Evolutionary conservation across 1,284 basidiomycete species (phyloP).

Genomic region (Tranzscheliella williamsii): DNA sequence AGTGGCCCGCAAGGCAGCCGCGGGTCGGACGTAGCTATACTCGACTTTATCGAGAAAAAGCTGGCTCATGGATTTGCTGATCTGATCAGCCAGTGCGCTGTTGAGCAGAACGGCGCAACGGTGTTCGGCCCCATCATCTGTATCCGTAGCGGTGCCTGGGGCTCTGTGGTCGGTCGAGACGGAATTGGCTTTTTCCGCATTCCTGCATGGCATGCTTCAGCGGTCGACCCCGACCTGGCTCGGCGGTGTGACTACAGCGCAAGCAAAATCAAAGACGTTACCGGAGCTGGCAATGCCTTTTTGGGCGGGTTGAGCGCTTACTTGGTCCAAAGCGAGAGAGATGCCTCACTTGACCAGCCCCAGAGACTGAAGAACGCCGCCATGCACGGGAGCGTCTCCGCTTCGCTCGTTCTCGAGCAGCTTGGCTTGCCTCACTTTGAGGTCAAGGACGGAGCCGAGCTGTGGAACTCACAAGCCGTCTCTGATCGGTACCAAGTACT

Average conservation of each 20-base stretch:
- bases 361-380: conserved; percentile 17
- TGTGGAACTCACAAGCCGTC: conserved; percentile 43
- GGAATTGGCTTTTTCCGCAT: conserved; percentile 14
- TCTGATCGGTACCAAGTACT: no score
- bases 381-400: conserved; percentile 31
- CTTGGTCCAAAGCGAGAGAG: conserved; percentile 9
- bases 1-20: not conserved
- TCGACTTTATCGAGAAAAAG: conserved; percentile 12
- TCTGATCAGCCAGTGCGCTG: not conserved
- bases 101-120: not conserved
- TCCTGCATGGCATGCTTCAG: conserved; percentile 24
- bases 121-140: conserved; percentile 33
- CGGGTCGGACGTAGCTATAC: not conserved
- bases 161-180: conserved; percentile 27
- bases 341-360: conserved; percentile 2
- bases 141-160: conserved; percentile 40
- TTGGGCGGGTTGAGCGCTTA: conserved; percentile 39
- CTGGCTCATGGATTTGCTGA: conserved; percentile 10
- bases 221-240: not conserved
- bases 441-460: conserved; percentile 8
- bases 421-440: conserved; percentile 33
- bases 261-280: conserved; percentile 32
- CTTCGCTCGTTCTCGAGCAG: conserved; percentile 43
- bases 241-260: conserved; percentile 1
- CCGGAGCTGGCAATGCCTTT: conserved; percentile 45